These are phyloP conservation scores for Colletotrichum chlorophyti DNA, from an alignment of 2,329 filamentous ascomycete genomes.

Conservation along the genomic window DNA sequence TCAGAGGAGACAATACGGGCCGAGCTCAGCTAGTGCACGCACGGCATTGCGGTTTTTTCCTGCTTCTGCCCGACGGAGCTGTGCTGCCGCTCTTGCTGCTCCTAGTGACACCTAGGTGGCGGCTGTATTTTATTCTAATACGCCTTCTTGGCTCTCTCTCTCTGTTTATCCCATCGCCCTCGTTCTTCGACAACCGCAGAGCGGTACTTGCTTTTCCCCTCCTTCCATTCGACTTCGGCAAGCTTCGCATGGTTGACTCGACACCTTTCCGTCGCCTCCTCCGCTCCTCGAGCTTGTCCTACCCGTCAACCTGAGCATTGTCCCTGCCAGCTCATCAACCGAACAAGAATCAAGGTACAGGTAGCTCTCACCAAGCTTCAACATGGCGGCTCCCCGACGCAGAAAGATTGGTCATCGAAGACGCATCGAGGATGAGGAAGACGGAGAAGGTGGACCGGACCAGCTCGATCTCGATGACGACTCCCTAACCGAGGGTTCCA, in stretches of 20 bases:
- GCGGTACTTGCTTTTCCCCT: conserved; percentile 27
- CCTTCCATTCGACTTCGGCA: conserved; percentile 20
- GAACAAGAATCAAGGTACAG: neutral
- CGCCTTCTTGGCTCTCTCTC: conserved; percentile 8
- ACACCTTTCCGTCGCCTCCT: conserved; percentile 23
- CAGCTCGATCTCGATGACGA: conserved; percentile 68
- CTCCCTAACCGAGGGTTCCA: conserved; percentile 69
- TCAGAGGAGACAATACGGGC: conserved; percentile 25
- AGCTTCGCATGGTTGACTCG: conserved; percentile 27
- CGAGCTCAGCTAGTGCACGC: conserved; percentile 8
- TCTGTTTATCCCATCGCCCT: conserved; percentile 25
- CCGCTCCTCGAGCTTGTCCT: conserved; percentile 23
- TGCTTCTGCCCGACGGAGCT: conserved; percentile 20
- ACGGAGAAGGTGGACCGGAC: conserved; percentile 68
- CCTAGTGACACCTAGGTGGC: neutral
- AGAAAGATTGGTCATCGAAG: conserved; percentile 72
- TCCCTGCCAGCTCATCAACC: conserved; percentile 7
- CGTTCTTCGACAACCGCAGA: conserved; percentile 28
- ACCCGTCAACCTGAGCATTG: conserved; percentile 21
- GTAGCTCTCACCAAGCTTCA: conserved; percentile 29
- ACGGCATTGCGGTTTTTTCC: conserved; percentile 14
- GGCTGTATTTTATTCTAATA: conserved; percentile 30
- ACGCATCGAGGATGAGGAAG: conserved; percentile 73
- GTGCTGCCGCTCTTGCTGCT: conserved; percentile 10
- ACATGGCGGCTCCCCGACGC: conserved; percentile 62